phyloP scores from a whole-genome alignment of 2,329 filamentous ascomycete genomes.

The Conoideocrella luteorostrata region DNA sequence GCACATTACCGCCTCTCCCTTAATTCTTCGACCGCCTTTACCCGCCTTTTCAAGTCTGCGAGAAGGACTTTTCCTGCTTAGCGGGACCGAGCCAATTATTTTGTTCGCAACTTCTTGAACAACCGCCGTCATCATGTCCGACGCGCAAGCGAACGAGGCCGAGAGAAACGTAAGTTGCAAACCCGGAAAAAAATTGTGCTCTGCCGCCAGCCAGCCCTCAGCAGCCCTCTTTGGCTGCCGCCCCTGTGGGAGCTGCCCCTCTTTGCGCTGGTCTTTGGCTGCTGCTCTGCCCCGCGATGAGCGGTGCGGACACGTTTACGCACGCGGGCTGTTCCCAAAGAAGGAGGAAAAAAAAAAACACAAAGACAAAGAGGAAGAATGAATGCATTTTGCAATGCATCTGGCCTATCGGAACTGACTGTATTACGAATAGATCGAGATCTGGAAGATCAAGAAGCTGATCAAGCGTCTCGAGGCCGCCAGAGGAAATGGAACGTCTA shows the following conservation, averaged over 20 bases:
- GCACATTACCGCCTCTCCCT: slow-evolving; percentile 9
- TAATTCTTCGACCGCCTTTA: slow-evolving; percentile 11
- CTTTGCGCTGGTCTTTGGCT: slow-evolving; percentile 9
- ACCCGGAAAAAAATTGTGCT: slow-evolving; percentile 14
- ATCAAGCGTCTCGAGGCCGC: slow-evolving; percentile 98
- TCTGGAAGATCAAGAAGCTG: slow-evolving; percentile 99
- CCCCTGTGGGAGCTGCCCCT: slow-evolving; percentile 16
- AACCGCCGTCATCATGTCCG: slow-evolving; percentile 64
- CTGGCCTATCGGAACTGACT: slow-evolving; percentile 6
- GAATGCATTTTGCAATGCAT: neutral
- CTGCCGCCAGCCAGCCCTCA: slow-evolving; percentile 4
- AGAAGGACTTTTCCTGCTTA: slow-evolving; percentile 10
- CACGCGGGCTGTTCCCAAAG: no score
- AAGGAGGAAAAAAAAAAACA: no score
- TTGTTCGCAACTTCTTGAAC: slow-evolving; percentile 16
- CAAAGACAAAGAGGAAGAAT: no score
- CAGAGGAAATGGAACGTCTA: slow-evolving; percentile 96
- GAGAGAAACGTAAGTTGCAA: slow-evolving; percentile 76
- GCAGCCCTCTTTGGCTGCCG: neutral
- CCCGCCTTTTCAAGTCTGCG: slow-evolving; percentile 10
- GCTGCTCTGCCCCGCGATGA: slow-evolving; percentile 25
- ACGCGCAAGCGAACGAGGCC: slow-evolving; percentile 80
- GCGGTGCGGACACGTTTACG: neutral
- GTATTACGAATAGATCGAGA: slow-evolving; percentile 50
- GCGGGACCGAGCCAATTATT: slow-evolving; percentile 19